Evolutionary conservation across 305 asterid species (phyloP).

Genomic region (Plantago rigida): DNA sequence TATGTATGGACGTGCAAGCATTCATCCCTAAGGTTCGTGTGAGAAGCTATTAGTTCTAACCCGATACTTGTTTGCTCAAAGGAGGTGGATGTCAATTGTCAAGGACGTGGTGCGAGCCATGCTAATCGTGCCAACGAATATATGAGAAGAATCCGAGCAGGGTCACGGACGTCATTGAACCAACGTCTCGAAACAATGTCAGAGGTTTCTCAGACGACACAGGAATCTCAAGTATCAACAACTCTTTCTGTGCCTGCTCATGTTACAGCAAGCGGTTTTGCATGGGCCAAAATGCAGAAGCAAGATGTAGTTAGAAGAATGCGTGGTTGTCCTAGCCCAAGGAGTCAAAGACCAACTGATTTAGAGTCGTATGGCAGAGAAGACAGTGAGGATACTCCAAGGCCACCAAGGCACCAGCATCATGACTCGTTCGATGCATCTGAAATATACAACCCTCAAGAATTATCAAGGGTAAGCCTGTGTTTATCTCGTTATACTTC

Average conservation of each 20-base stretch:
- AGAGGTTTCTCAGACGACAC: conserved; percentile 51
- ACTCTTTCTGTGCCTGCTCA: conserved; percentile 47
- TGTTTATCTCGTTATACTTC: neutral
- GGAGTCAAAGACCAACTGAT: conserved; percentile 28
- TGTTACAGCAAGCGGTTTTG: conserved; percentile 36
- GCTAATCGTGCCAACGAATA: conserved; percentile 21
- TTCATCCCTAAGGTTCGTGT: neutral
- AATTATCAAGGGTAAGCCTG: conserved; percentile 34
- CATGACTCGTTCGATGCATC: conserved; percentile 47
- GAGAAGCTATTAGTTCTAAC: conserved; percentile 1
- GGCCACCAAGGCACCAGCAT: conserved; percentile 25
- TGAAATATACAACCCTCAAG: conserved; percentile 36
- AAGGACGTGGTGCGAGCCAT: conserved; percentile 30
- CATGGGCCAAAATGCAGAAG: conserved; percentile 49
- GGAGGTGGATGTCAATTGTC: conserved; percentile 40
- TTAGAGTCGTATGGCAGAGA: conserved; percentile 37
- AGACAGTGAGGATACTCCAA: conserved; percentile 25
- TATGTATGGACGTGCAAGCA: neutral
- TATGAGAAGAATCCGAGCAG: conserved; percentile 41
- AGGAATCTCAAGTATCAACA: conserved; percentile 45
- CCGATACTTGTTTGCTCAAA: conserved; percentile 20
- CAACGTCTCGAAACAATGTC: conserved; percentile 55
- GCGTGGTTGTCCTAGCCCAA: conserved; percentile 30
- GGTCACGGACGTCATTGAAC: conserved; percentile 35
- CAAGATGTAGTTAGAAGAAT: conserved; percentile 40